Conservation (phyloP, 1,284 basidiomycete genomes). For the Malassezia yamatoensis region DNA sequence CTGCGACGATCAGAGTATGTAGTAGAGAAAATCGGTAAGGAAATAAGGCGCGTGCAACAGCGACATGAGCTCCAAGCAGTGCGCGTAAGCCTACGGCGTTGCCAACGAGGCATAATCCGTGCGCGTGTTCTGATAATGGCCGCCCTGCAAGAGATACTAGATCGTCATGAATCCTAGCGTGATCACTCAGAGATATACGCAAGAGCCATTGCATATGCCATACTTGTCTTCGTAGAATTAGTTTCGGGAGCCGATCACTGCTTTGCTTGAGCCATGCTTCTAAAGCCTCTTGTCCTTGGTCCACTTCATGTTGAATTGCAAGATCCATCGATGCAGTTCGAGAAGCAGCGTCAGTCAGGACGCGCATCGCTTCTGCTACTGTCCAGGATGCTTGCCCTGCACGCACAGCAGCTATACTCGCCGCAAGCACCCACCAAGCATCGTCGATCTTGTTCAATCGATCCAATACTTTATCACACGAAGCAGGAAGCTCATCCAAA, state of each 20-base stretch:
- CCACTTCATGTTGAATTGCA: slow-evolving; percentile 3
- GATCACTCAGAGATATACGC: slow-evolving; percentile 7
- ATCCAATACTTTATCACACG: background rate
- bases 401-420: slow-evolving; percentile 9
- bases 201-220: slow-evolving; percentile 20
- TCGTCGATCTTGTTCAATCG: slow-evolving; percentile 5
- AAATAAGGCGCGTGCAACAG: slow-evolving; percentile 13
- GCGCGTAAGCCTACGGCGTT: slow-evolving; percentile 14
- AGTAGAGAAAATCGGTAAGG: slow-evolving; percentile 14
- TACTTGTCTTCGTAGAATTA: slow-evolving; percentile 13
- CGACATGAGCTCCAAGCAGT: slow-evolving; percentile 11
- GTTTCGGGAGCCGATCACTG: background rate
- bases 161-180: background rate
- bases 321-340: slow-evolving; percentile 8
- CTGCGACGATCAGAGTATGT: slow-evolving; percentile 9
- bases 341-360: slow-evolving; percentile 1
- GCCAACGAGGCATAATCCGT: slow-evolving; percentile 9
- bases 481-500: slow-evolving; percentile 5
- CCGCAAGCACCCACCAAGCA: slow-evolving; percentile 13
- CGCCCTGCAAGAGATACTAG: slow-evolving; percentile 5
- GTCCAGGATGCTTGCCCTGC: slow-evolving; percentile 6
- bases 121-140: slow-evolving; percentile 13
- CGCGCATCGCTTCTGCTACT: slow-evolving; percentile 4
- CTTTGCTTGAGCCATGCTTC: background rate
- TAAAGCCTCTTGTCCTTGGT: background rate